Base-by-base conservation (phyloP, 2,329 filamentous ascomycete genomes). In the Verticillium zaregamsianum region DNA sequence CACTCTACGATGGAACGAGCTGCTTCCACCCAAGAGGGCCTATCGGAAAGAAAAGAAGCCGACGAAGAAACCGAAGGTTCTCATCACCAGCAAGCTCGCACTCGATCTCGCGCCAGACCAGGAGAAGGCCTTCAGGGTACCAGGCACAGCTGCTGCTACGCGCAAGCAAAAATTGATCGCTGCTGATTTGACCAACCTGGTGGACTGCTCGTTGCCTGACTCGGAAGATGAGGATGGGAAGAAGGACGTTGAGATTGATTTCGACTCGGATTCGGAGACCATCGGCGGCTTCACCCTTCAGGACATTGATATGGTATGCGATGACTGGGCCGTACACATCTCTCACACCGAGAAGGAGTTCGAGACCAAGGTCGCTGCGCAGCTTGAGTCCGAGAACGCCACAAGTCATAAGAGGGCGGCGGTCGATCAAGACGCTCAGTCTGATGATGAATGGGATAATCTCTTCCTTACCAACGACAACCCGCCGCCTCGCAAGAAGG, bases 51-150 rank as follows among this genome's bases (percentile, higher is more conserved):
- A 90, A 61, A 95, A 97, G 75, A 86, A 87, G 45, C 92, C 93
- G 0, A 66, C 82, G 1, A 96, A 93, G 74, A 88, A 88, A 49
- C 91, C 93, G 0, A 95, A 93, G 74, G 82, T 91, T 17, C 82
- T 98, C 3, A 84, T 93, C 5, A 92, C 93, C 0, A 93, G 90
- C 23, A 99, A 99, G 75, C 83, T 97, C 61, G 93, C 87, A 64
- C 82, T 99, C 15, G 95, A 99, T 64, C 80, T 98, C 37, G 90
- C 91, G 3, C 83, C 86, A 56, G 95, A 98, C 68, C 91, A 96
- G 67, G 92, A 96, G 73, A 92, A 93, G 68, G 82, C 85, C 31
- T 99, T 98, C 73, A 87, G 88, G 61, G 86, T 94, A n/a, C 82
- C 86, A 0, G 88, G 88, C 0, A 82, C 86, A 31, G 81, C 83